Evolutionary conservation across 495 filamentous ascomycete species (phyloP).

Genomic region (Penicillium nucicola): DNA sequence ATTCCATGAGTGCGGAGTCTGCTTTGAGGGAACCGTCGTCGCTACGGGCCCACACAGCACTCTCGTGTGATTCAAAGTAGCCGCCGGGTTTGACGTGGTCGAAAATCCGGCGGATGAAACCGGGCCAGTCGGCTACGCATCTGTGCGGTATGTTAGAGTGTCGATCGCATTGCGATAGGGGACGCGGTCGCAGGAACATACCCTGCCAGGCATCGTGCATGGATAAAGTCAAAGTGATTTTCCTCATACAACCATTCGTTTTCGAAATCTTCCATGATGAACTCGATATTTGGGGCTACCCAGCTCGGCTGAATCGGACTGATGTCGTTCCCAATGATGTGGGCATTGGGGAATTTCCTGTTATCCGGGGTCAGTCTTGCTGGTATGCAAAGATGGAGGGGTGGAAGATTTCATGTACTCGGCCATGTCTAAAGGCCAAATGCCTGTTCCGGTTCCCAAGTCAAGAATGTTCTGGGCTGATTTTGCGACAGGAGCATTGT

Average conservation of each 20-base stretch:
- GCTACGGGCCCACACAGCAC: constrained; percentile 44
- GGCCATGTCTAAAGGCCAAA: constrained; percentile 59
- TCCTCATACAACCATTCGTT: constrained; percentile 21
- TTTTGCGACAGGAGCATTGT: constrained; percentile 51
- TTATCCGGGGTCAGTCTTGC: not conserved
- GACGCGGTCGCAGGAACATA: constrained; percentile 8
- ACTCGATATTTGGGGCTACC: constrained; percentile 29
- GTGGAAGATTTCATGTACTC: constrained; percentile 35
- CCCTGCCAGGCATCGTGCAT: constrained; percentile 17
- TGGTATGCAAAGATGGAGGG: constrained; percentile 18
- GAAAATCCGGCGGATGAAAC: constrained; percentile 25
- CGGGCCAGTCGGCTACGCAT: constrained; percentile 14
- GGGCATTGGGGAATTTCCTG: constrained; percentile 21
- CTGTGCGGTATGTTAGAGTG: not conserved
- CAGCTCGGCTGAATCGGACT: constrained; percentile 49
- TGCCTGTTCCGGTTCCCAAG: constrained; percentile 63
- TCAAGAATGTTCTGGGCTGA: constrained; percentile 54
- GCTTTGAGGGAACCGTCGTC: constrained; percentile 46
- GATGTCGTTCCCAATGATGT: constrained; percentile 42
- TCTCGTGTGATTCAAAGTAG: constrained; percentile 62
- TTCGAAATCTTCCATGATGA: constrained; percentile 34
- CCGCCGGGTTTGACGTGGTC: constrained; percentile 57
- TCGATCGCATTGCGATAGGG: constrained; percentile 2
- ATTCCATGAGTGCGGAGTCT: constrained; percentile 46
- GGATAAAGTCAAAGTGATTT: constrained; percentile 26